phyloP scores from a whole-genome alignment of 495 filamentous ascomycete species.

The Penicillium angulare region DNA sequence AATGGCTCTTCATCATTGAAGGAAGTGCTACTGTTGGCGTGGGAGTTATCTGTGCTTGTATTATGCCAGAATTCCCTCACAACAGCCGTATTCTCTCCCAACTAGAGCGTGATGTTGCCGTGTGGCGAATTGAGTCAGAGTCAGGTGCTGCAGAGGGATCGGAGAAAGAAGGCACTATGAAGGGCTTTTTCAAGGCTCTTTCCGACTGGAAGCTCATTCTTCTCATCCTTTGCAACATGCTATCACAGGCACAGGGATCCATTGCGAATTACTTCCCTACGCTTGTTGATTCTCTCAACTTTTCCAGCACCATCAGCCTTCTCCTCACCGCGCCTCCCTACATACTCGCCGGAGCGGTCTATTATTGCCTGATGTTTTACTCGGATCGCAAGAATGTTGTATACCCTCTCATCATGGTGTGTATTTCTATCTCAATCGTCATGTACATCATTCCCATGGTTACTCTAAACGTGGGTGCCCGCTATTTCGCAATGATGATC shows the following conservation, averaged over 20 bases:
- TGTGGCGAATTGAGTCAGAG: slow-evolving; percentile 31
- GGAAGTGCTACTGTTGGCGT: slow-evolving; percentile 42
- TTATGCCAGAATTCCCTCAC: slow-evolving; percentile 40
- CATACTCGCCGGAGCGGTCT: slow-evolving; percentile 25
- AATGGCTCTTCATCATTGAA: slow-evolving; percentile 50
- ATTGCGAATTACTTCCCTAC: slow-evolving; percentile 74
- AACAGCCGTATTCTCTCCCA: slow-evolving; percentile 26
- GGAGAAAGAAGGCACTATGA: slow-evolving; percentile 16
- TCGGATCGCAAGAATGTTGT: slow-evolving; percentile 26
- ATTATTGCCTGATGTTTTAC: slow-evolving; percentile 25
- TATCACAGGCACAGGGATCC: slow-evolving; percentile 27
- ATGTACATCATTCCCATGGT: slow-evolving; percentile 29
- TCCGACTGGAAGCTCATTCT: slow-evolving; percentile 25
- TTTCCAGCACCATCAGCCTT: slow-evolving; percentile 54
- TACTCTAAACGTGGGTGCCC: slow-evolving; percentile 22
- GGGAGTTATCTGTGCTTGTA: slow-evolving; percentile 35
- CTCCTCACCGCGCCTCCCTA: slow-evolving; percentile 24
- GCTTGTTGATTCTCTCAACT: slow-evolving; percentile 67
- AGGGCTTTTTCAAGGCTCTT: slow-evolving; percentile 22
- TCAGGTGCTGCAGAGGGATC: slow-evolving; percentile 26
- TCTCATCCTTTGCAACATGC: slow-evolving; percentile 27
- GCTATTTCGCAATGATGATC: slow-evolving; percentile 32
- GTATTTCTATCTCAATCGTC: slow-evolving; percentile 19
- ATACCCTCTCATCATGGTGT: slow-evolving; percentile 22
- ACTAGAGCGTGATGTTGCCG: slow-evolving; percentile 24